Percentiles rank a stretch among this genome's conserved stretches.
phyloP scores from a whole-genome alignment of 2,329 filamentous ascomycete species.

The Cercospora nicotianae region DNA sequence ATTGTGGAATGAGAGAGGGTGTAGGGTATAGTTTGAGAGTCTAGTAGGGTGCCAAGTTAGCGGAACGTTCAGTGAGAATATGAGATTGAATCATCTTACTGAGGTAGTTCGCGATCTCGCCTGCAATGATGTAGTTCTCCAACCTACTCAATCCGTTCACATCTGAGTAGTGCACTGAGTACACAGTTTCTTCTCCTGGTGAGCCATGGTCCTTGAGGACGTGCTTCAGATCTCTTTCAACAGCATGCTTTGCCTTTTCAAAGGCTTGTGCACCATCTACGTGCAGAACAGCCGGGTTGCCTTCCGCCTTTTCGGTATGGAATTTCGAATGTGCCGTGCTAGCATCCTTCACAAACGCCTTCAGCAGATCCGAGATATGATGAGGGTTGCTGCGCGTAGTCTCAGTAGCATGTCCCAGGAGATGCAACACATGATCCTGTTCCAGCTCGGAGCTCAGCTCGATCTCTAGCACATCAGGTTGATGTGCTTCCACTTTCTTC shows the following conservation, averaged over 20 bases:
- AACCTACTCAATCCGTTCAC: slow-evolving; percentile 40
- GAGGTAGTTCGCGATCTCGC: slow-evolving; percentile 37
- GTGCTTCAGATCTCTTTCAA: slow-evolving; percentile 36
- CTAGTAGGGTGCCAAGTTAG: slow-evolving; percentile 23
- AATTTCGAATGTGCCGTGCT: slow-evolving; percentile 36
- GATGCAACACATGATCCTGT: slow-evolving; percentile 37
- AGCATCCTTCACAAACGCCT: slow-evolving; percentile 33
- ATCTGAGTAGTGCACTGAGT: slow-evolving; percentile 40
- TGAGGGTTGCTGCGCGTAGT: slow-evolving; percentile 33
- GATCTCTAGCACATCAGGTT: slow-evolving; percentile 33
- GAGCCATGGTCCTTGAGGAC: slow-evolving; percentile 29
- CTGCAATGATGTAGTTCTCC: slow-evolving; percentile 41
- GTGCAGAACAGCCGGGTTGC: slow-evolving; percentile 34
- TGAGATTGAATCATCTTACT: slow-evolving; percentile 25
- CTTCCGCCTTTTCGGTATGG: slow-evolving; percentile 35
- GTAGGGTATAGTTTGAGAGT: slow-evolving; percentile 35
- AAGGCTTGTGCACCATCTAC: slow-evolving; percentile 32
- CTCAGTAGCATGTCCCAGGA: slow-evolving; percentile 35
- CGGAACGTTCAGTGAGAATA: neutral
- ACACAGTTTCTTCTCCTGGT: slow-evolving; percentile 30
- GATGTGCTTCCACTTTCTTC: slow-evolving; percentile 29
- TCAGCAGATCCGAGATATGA: slow-evolving; percentile 33
- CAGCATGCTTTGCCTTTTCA: slow-evolving; percentile 37
- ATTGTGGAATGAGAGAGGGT: slow-evolving; percentile 39
- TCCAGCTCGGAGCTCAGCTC: slow-evolving; percentile 34